phyloP scores from a whole-genome alignment of 1,284 basidiomycete genomes.

The Anthracocystis walkeri region DNA sequence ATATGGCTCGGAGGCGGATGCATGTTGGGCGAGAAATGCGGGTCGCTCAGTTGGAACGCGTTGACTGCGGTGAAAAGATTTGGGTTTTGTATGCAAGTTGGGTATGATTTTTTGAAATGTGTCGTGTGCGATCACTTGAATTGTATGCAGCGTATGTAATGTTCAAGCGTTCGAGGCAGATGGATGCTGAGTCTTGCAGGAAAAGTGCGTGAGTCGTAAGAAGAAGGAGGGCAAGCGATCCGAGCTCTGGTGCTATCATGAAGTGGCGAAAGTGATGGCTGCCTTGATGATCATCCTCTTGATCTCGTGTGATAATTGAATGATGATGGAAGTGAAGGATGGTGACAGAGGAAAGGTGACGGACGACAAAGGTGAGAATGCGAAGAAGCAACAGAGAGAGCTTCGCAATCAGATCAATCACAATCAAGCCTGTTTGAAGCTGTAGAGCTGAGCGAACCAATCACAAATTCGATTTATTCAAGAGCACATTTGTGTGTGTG shows the following conservation, averaged over 20 bases:
- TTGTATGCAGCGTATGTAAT: neutral
- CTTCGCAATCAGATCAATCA: slow-evolving; percentile 2
- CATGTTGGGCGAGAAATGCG: slow-evolving; percentile 30
- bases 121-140: neutral
- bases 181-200: neutral
- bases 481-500: too few species aligned
- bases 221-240: neutral
- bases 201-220: neutral
- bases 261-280: neutral
- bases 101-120: neutral
- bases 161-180: neutral
- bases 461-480: neutral
- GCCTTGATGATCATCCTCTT: slow-evolving; percentile 6
- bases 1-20: slow-evolving; percentile 52
- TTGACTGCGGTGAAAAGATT: neutral
- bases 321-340: neutral
- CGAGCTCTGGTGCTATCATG: neutral
- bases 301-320: neutral
- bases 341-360: neutral
- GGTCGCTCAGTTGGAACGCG: neutral
- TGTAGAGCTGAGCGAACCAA: slow-evolving; percentile 1
- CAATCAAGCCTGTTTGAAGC: neutral
- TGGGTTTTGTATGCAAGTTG: slow-evolving; percentile 8
- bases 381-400: neutral
- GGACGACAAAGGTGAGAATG: neutral